phyloP scores from a whole-genome alignment of 345 rosid genomes.

The Citrus australasica region DNA sequence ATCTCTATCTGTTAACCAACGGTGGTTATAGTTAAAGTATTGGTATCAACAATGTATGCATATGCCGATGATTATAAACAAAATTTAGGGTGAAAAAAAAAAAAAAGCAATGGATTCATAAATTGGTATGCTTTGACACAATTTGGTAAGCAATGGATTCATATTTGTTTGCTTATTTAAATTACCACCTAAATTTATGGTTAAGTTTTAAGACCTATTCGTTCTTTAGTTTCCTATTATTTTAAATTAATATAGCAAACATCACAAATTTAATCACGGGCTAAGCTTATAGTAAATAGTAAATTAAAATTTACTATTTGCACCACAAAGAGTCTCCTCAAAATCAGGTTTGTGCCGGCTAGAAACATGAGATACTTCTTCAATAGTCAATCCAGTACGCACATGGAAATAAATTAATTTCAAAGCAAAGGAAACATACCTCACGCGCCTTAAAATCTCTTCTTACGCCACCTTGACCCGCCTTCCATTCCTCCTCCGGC shows the following conservation, averaged over 20 bases:
- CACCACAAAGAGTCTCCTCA: neutral
- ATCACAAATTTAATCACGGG: no score
- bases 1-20: neutral
- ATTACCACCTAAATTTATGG: no score
- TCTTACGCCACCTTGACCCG: slow-evolving; percentile 7
- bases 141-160: neutral
- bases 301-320: no score
- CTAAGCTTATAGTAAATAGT: neutral
- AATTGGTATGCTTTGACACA: neutral
- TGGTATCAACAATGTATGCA: neutral
- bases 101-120: neutral
- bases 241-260: no score
- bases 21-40: no score
- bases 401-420: neutral
- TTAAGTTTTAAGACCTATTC: no score
- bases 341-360: neutral
- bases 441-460: slow-evolving; percentile 25
- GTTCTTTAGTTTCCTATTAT: no score
- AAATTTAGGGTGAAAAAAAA: no score
- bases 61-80: no score
- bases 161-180: no score
- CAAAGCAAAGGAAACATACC: slow-evolving; percentile 20
- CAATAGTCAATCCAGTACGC: neutral
- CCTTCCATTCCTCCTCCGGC: neutral
- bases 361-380: neutral